A percentile compares a stretch with the other conserved stretches of the same genome.
These are phyloP conservation scores for Fusarium tanahbumbuense DNA, from an alignment of 2,329 filamentous ascomycete species.

Conservation along the genomic window DNA sequence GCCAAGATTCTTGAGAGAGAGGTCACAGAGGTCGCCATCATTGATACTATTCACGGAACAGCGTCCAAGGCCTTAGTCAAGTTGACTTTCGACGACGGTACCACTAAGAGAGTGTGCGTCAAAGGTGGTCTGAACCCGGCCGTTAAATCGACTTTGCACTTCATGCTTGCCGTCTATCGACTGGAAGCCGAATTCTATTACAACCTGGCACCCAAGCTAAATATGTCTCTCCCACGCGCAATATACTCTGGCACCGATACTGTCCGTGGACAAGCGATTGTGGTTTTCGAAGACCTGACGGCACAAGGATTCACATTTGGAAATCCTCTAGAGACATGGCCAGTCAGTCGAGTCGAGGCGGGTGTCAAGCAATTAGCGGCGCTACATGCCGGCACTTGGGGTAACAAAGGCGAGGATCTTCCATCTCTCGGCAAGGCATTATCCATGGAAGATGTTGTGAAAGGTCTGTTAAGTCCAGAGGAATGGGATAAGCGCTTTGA, in stretches of 20 bases:
- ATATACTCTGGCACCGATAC: constrained; percentile 4
- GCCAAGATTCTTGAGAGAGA: neutral
- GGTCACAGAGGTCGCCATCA: neutral
- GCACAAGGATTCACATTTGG: constrained; percentile 13
- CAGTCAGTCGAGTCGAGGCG: neutral
- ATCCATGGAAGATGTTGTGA: constrained; percentile 2
- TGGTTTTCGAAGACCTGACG: constrained; percentile 9
- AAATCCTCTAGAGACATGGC: constrained; percentile 10
- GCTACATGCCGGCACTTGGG: constrained; percentile 27
- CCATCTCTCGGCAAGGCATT: neutral
- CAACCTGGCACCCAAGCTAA: neutral
- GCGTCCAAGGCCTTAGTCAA: constrained; percentile 9
- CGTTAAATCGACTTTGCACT: neutral
- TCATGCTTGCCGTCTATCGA: constrained; percentile 3
- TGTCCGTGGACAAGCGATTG: neutral
- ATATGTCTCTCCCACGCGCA: neutral
- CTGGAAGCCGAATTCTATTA: constrained; percentile 23
- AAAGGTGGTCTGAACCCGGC: constrained; percentile 20
- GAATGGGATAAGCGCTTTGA: constrained; percentile 18
- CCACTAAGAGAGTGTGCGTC: neutral
- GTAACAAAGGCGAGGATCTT: neutral
- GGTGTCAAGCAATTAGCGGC: constrained; percentile 16
- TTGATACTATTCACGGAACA: constrained; percentile 14
- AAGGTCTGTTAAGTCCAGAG: neutral
- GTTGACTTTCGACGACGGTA: neutral